A percentile compares a stretch with the other conserved stretches of the same genome.
phyloP scores from a whole-genome alignment of 805 yeast species.

The Tetrapisispora pingtungensis region DNA sequence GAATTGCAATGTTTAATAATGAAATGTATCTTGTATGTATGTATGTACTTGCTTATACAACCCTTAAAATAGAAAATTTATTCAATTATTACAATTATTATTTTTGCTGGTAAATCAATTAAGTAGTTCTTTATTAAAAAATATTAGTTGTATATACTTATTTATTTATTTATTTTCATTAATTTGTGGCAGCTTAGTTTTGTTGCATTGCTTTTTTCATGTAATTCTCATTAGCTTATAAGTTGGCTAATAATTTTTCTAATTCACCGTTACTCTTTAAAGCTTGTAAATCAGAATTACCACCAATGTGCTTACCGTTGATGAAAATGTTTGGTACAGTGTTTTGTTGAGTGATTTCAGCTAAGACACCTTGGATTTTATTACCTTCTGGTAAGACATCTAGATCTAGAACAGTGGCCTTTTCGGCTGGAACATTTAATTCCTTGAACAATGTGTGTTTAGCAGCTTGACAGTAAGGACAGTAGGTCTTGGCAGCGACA shows the following conservation, averaged over 20 bases:
- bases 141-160: no score
- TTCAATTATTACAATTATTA: no score
- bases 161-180: no score
- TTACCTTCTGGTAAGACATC: conserved; percentile 55
- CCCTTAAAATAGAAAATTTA: no score
- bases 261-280: conserved; percentile 55
- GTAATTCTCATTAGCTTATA: neutral
- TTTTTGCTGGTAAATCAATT: no score
- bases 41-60: no score
- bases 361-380: conserved; percentile 69
- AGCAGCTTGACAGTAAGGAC: conserved; percentile 53
- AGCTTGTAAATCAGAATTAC: conserved; percentile 79
- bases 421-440: conserved; percentile 34
- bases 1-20: no score
- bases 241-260: conserved; percentile 17
- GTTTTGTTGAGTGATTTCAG: conserved; percentile 71
- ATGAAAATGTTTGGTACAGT: conserved; percentile 92
- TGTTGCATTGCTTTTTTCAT: no score
- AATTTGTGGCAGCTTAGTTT: no score
- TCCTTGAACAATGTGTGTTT: conserved; percentile 29
- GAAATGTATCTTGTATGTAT: no score
- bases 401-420: conserved; percentile 33
- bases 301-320: conserved; percentile 87
- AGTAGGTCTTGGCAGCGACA: conserved; percentile 71
- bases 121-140: no score